Percentiles rank a stretch among this genome's conserved stretches.
phyloP scores from a whole-genome alignment of 169 alveolate species.

The Pseudocohnilembus persalinus region DNA sequence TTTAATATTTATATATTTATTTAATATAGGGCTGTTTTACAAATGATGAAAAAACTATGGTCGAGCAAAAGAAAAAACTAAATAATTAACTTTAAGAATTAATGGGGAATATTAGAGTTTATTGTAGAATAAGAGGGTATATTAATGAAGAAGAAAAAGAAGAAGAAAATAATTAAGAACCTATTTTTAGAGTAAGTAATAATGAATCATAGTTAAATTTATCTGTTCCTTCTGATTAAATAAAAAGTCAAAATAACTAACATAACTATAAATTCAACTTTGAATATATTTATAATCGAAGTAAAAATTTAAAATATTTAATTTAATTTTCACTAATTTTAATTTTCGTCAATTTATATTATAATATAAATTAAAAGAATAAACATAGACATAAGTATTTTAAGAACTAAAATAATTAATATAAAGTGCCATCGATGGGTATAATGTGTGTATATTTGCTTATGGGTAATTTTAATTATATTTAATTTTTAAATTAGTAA shows the following conservation, averaged over 20 bases:
- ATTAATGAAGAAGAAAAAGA: neutral
- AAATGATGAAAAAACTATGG: slow-evolving; percentile 10
- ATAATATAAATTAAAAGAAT: slow-evolving; percentile 25
- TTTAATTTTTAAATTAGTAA: slow-evolving; percentile 19
- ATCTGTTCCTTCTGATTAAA: neutral
- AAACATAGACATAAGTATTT: slow-evolving; percentile 18
- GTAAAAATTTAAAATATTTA: no score
- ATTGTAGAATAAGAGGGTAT: slow-evolving; percentile 25
- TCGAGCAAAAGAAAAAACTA: slow-evolving; percentile 10
- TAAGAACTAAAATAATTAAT: slow-evolving; percentile 44
- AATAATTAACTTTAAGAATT: slow-evolving; percentile 17
- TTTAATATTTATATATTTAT: no score
- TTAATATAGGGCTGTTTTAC: neutral
- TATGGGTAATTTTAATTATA: slow-evolving; percentile 39
- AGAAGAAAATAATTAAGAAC: neutral
- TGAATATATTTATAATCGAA: neutral
- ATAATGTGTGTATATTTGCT: slow-evolving; percentile 74
- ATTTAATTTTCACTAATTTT: neutral
- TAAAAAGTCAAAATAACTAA: neutral
- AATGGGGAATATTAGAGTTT: slow-evolving; percentile 36
- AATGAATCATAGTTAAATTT: neutral
- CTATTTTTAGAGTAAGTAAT: neutral
- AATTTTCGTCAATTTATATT: slow-evolving; percentile 31
- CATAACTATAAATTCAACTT: neutral
- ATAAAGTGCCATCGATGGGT: slow-evolving; percentile 61